These are phyloP conservation scores for Starmerella cellae DNA, from an alignment of 805 yeast genomes.

Conservation along the genomic window DNA sequence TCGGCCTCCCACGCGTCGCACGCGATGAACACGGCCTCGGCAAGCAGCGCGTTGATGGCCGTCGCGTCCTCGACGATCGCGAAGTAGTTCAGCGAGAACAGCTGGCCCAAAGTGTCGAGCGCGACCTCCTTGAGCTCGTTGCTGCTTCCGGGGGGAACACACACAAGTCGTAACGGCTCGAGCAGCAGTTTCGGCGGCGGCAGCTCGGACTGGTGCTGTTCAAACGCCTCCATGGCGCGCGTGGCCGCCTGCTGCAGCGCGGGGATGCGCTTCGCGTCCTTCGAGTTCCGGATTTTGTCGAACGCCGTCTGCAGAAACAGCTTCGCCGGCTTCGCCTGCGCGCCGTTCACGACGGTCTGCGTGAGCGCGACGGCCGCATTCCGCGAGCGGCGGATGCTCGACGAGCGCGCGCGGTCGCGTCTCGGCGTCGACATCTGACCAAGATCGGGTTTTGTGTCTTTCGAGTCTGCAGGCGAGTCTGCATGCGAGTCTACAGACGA, in stretches of 20 bases:
- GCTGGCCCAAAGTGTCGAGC: slow-evolving; percentile 72
- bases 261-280: slow-evolving; percentile 44
- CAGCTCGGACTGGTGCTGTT: slow-evolving; percentile 21
- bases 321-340: slow-evolving; percentile 25
- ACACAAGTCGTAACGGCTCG: slow-evolving; percentile 63
- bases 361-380: slow-evolving; percentile 16
- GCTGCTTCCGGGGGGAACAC: slow-evolving; percentile 45
- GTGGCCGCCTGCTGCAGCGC: slow-evolving; percentile 28
- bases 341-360: slow-evolving; percentile 18
- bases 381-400: slow-evolving; percentile 12
- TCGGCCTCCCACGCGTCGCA: slow-evolving; percentile 83
- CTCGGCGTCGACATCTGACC: neutral
- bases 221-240: slow-evolving; percentile 25
- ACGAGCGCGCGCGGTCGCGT: slow-evolving; percentile 3
- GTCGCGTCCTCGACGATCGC: slow-evolving; percentile 30
- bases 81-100: slow-evolving; percentile 74
- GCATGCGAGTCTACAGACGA: neutral
- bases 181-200: slow-evolving; percentile 47
- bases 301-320: slow-evolving; percentile 45
- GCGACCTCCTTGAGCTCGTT: slow-evolving; percentile 58
- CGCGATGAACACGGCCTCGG: slow-evolving; percentile 72
- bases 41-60: slow-evolving; percentile 39
- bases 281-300: slow-evolving; percentile 41
- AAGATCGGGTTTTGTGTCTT: too few relatives aligned
- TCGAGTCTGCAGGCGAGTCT: too few relatives aligned